A percentile compares a stretch with the other conserved stretches of the same genome.
These are phyloP conservation scores for Biscutella laevigata DNA, from an alignment of 441 rosid genomes.

Conservation along the genomic window DNA sequence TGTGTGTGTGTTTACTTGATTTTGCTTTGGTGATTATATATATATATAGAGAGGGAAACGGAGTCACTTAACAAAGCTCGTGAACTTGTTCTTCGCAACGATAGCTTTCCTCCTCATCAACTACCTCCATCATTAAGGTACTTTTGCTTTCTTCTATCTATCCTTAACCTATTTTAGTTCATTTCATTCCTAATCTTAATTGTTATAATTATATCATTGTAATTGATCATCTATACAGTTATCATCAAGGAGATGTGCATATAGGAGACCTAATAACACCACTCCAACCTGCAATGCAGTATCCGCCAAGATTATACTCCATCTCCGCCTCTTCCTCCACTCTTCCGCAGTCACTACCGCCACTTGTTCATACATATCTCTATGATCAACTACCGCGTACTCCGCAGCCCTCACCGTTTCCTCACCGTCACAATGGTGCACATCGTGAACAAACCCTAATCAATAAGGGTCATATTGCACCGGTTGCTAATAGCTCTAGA, in stretches of 20 bases:
- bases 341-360: slow-evolving; percentile 22
- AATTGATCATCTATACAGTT: slow-evolving; percentile 21
- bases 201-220: background rate
- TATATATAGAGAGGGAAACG: slow-evolving; percentile 96
- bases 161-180: background rate
- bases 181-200: background rate
- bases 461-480: slow-evolving; percentile 45
- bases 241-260: slow-evolving; percentile 34
- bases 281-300: slow-evolving; percentile 41
- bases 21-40: slow-evolving; percentile 26
- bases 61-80: slow-evolving; percentile 96
- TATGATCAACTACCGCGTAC: no score
- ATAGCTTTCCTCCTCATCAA: slow-evolving; percentile 44
- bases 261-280: slow-evolving; percentile 46
- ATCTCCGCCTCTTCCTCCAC: slow-evolving; percentile 32
- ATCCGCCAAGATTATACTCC: slow-evolving; percentile 24
- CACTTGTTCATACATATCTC: slow-evolving; percentile 32
- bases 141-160: background rate
- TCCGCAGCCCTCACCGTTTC: slow-evolving; percentile 30
- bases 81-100: slow-evolving; percentile 77
- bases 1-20: slow-evolving; percentile 1
- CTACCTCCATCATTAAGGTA: slow-evolving; percentile 44
- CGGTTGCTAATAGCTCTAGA: slow-evolving; percentile 39
- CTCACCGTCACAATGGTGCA: slow-evolving; percentile 31
- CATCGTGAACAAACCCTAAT: slow-evolving; percentile 28